Percentiles rank a stretch among this genome's conserved stretches.
These are phyloP conservation scores for Pyricularia sp. DNA, from an alignment of 2,329 filamentous ascomycete species.

Conservation along the genomic window DNA sequence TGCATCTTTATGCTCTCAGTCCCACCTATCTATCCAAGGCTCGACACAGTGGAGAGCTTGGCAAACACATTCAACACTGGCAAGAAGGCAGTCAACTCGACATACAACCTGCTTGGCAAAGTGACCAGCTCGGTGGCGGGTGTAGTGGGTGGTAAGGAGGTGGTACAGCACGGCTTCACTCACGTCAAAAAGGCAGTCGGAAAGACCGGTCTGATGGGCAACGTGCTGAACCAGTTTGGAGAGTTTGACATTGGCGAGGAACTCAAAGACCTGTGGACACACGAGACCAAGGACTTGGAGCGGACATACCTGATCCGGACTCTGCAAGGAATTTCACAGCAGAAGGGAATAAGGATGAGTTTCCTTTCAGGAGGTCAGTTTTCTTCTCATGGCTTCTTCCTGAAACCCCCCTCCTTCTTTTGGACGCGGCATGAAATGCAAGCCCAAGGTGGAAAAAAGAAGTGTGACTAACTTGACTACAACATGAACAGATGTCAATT, in stretches of 20 bases:
- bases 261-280: conserved; percentile 93
- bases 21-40: conserved; percentile 78
- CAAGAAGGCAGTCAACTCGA: conserved; percentile 93
- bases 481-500: conserved; percentile 60
- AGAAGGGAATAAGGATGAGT: conserved; percentile 93
- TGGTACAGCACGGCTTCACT: conserved; percentile 86
- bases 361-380: conserved; percentile 77
- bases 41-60: conserved; percentile 86
- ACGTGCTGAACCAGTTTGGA: conserved; percentile 90
- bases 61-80: conserved; percentile 87
- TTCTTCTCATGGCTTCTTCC: neutral
- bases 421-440: neutral
- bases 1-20: conserved; percentile 95
- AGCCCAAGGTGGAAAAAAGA: neutral
- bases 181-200: conserved; percentile 95
- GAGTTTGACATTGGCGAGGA: conserved; percentile 94
- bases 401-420: too few species aligned
- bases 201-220: conserved; percentile 91
- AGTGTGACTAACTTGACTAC: conserved; percentile 11
- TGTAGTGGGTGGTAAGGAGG: conserved; percentile 87
- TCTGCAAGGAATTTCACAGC: conserved; percentile 86
- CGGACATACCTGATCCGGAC: conserved; percentile 94
- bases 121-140: conserved; percentile 92
- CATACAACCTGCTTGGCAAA: conserved; percentile 92
- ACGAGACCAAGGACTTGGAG: conserved; percentile 95